Conservation (phyloP, 345 rosid genomes). For the Brassica incana region DNA sequence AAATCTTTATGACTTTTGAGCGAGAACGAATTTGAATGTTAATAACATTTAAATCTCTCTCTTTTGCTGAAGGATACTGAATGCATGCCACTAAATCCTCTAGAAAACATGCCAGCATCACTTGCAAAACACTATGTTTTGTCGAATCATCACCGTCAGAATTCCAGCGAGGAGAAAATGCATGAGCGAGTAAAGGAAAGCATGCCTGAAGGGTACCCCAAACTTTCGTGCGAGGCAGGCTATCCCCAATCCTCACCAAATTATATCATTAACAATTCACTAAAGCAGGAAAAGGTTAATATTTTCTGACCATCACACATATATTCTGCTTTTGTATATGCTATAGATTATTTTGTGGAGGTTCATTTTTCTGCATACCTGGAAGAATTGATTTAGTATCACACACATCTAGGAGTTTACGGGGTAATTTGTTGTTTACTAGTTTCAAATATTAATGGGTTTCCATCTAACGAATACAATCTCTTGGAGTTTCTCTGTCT, state of each 20-base stretch:
- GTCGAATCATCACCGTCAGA: constrained; percentile 48
- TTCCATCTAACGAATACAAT: constrained; percentile 1
- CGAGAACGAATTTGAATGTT: constrained; percentile 5
- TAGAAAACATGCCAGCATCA: constrained; percentile 77
- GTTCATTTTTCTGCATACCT: constrained; percentile 13
- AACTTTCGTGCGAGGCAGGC: constrained; percentile 49
- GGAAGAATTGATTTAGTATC: constrained; percentile 3
- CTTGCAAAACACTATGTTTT: constrained; percentile 49
- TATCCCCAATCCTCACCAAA: constrained; percentile 46
- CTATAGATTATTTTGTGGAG: constrained; percentile 14
- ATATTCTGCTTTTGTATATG: constrained; percentile 12
- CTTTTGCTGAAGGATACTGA: constrained; percentile 67
- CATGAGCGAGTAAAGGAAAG: constrained; percentile 50
- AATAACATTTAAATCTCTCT: constrained; percentile 17
- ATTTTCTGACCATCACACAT: constrained; percentile 24
- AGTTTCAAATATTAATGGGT: constrained; percentile 12
- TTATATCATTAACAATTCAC: constrained; percentile 39
- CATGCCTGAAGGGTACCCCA: constrained; percentile 49
- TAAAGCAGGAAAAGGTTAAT: constrained; percentile 59
- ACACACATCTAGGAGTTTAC: constrained; percentile 14
- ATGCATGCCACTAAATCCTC: constrained; percentile 75
- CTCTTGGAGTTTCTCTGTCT: constrained; percentile 18
- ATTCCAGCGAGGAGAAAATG: constrained; percentile 53
- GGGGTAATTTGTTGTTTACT: constrained; percentile 12
- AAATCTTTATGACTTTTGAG: neutral